A percentile compares a stretch with the other conserved stretches of the same genome.
These are phyloP conservation scores for Brassica hybrid DNA, from an alignment of 441 rosid genomes.

Conservation along the genomic window DNA sequence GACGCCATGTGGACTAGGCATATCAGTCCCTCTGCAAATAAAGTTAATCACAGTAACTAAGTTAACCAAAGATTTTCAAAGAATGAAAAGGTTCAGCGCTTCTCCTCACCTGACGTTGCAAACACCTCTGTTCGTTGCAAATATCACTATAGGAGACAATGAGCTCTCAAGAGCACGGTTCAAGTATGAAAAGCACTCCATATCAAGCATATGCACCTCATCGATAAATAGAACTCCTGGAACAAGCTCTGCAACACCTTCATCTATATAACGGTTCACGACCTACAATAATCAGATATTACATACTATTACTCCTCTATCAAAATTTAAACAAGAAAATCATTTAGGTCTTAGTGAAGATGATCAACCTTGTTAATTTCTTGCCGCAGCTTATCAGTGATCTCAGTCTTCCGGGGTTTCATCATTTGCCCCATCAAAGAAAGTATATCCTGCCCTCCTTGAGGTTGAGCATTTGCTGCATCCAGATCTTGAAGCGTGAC, in stretches of 20 bases:
- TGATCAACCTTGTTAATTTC: slow-evolving; percentile 93
- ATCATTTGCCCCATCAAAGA: slow-evolving; percentile 99
- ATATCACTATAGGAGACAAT: slow-evolving; percentile 90
- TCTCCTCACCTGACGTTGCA: slow-evolving; percentile 84
- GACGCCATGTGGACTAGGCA: slow-evolving; percentile 94
- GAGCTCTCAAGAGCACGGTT: slow-evolving; percentile 99
- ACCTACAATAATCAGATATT: slow-evolving; percentile 56
- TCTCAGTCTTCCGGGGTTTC: slow-evolving; percentile 97
- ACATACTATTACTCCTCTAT: neutral
- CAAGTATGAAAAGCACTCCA: slow-evolving; percentile 96
- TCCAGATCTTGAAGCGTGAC: slow-evolving; percentile 97
- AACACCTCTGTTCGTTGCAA: slow-evolving; percentile 97
- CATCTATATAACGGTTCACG: slow-evolving; percentile 92
- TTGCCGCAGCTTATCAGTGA: slow-evolving; percentile 94
- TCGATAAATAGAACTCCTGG: slow-evolving; percentile 97
- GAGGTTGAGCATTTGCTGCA: slow-evolving; percentile 99
- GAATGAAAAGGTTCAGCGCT: neutral
- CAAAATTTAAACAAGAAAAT: neutral
- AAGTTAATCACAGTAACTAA: neutral
- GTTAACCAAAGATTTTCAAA: slow-evolving; percentile 7
- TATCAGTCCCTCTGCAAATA: slow-evolving; percentile 82
- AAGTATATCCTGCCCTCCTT: slow-evolving; percentile 98
- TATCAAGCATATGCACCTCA: slow-evolving; percentile 99
- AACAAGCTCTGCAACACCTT: slow-evolving; percentile 93
- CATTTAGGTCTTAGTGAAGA: slow-evolving; percentile 8